phyloP scores from a whole-genome alignment of 495 filamentous ascomycete genomes.

The Thermochaetoides thermophila region DNA sequence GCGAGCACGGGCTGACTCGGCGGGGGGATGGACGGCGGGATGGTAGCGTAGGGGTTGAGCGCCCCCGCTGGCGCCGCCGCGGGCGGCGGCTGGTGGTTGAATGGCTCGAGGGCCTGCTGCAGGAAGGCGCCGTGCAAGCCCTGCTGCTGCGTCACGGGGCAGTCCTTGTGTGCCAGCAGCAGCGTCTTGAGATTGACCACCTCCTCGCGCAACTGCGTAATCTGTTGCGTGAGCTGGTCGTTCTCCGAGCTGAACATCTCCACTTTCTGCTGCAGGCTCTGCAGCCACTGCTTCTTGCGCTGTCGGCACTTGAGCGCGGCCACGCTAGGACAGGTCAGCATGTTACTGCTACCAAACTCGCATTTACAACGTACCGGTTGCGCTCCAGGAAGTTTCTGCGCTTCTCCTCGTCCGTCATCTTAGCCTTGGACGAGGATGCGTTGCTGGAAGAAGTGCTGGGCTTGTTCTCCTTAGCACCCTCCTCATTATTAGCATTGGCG shows the following conservation, averaged over 20 bases:
- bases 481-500: no score
- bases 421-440: constrained; percentile 29
- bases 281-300: constrained; percentile 97
- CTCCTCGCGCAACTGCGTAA: constrained; percentile 75
- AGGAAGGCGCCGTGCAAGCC: constrained; percentile 57
- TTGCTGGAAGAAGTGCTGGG: no score
- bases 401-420: constrained; percentile 99
- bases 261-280: constrained; percentile 88
- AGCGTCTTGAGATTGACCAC: constrained; percentile 92
- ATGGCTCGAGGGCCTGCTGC: constrained; percentile 34
- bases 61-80: no score
- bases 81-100: constrained; percentile 34
- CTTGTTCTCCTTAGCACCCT: constrained; percentile 33
- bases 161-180: constrained; percentile 90
- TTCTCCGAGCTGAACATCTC: constrained; percentile 86
- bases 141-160: constrained; percentile 79
- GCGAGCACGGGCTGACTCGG: constrained; percentile 40
- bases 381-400: constrained; percentile 93
- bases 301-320: constrained; percentile 95
- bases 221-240: constrained; percentile 69
- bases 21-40: constrained; percentile 42
- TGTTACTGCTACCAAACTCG: not conserved
- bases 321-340: constrained; percentile 42
- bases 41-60: constrained; percentile 64
- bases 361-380: constrained; percentile 65